Percentiles rank a stretch among this genome's conserved stretches.
These are phyloP conservation scores for Clathrospora elynae DNA, from an alignment of 2,329 filamentous ascomycete species.

Conservation along the genomic window DNA sequence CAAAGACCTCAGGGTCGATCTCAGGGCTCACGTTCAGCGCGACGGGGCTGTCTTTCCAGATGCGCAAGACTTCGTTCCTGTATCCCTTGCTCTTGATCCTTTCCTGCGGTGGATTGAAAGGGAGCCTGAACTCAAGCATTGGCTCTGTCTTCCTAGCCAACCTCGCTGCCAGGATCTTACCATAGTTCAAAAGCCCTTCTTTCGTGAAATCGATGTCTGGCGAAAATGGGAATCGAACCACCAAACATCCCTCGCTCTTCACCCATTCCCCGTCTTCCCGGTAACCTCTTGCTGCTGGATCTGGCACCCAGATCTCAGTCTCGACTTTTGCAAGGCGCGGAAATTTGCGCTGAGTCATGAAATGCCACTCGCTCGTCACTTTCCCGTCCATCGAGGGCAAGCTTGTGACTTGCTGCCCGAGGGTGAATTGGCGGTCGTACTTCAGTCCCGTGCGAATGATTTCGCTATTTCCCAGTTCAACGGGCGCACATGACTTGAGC, in stretches of 20 bases:
- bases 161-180: constrained; percentile 43
- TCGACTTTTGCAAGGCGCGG: constrained; percentile 73
- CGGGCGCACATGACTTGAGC: constrained; percentile 78
- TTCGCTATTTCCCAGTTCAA: constrained; percentile 70
- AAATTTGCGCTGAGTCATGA: constrained; percentile 72
- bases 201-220: constrained; percentile 43
- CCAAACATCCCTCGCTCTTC: constrained; percentile 63
- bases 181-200: constrained; percentile 40
- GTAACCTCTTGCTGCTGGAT: constrained; percentile 61
- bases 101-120: constrained; percentile 63
- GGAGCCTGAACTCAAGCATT: constrained; percentile 69
- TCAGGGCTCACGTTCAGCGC: constrained; percentile 54
- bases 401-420: constrained; percentile 66
- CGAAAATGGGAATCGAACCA: constrained; percentile 67
- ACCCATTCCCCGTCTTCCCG: constrained; percentile 56
- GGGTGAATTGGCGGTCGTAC: constrained; percentile 81
- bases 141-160: constrained; percentile 54
- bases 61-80: constrained; percentile 62
- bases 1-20: constrained; percentile 60
- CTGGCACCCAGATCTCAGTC: constrained; percentile 71
- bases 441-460: constrained; percentile 72
- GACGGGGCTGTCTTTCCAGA: constrained; percentile 66
- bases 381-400: constrained; percentile 52
- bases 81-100: constrained; percentile 67
- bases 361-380: constrained; percentile 63